Evolutionary conservation across 768 basidiomycete genomes (phyloP).

Genomic region (Lentinula raphanica): DNA sequence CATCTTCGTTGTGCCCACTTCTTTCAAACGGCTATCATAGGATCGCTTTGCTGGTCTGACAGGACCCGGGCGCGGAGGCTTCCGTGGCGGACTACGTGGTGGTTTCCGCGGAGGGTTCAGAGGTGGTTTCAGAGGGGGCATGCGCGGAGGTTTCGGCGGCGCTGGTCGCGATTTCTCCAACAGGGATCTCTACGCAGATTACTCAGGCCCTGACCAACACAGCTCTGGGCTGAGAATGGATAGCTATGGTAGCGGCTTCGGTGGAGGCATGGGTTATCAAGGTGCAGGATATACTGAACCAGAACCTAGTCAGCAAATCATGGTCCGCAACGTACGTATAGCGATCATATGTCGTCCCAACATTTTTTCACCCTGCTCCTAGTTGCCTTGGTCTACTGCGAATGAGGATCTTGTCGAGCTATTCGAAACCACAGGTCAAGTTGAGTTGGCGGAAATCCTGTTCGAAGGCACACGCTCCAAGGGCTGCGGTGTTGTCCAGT

Average conservation of each 20-base stretch:
- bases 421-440: conserved; percentile 95
- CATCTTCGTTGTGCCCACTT: neutral
- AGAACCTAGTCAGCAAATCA: conserved; percentile 94
- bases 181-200: conserved; percentile 88
- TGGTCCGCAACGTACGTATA: conserved; percentile 93
- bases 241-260: conserved; percentile 29
- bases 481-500: conserved; percentile 95
- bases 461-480: conserved; percentile 91
- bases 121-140: conserved; percentile 38
- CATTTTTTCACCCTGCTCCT: neutral
- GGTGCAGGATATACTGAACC: conserved; percentile 44
- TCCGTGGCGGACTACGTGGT: conserved; percentile 41
- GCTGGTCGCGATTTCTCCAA: conserved; percentile 73
- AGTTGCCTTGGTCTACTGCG: conserved; percentile 98
- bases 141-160: conserved; percentile 43
- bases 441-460: conserved; percentile 91
- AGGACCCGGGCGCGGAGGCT: conserved; percentile 48
- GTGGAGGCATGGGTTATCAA: conserved; percentile 15
- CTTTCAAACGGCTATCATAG: conserved; percentile 29
- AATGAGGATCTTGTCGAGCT: conserved; percentile 98
- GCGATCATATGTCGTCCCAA: neutral
- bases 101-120: conserved; percentile 36
- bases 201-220: conserved; percentile 80
- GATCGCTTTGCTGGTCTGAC: conserved; percentile 87
- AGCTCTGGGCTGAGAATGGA: conserved; percentile 38